Base-by-base conservation (phyloP, 306 rosid species). In the Inga leiocalycina region DNA sequence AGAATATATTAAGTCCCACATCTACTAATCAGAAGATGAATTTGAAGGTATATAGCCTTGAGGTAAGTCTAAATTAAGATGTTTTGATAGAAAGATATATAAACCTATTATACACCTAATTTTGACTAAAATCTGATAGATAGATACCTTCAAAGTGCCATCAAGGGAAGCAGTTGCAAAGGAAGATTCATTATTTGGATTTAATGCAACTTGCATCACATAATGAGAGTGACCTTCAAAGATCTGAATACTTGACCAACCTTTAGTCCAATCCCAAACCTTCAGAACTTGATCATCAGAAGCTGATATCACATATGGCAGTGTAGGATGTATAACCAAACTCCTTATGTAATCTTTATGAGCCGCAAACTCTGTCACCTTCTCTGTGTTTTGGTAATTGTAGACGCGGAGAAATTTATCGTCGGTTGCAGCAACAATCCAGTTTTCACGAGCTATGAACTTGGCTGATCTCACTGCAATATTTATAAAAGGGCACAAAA, bases 391-490 rank as follows among this genome's bases (percentile, higher is more conserved):
- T 2, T 87, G 74, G 20, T 81, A 87, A 64, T 83, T 76, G 84
- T 88, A 91, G 45, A 90, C 85, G 0, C 88, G 89, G 43, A 93
- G 87, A 49, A 75, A 86, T 16, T 81, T 84, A 84, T 93, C 97
- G 17, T 91, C 95, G 0, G 84, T 46, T 1, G 87, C 91, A 3
- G 90, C 83, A 1, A 91, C 83, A 46, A 90, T 27, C 97, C 93
- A 91, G 49, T 85, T 82, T 79, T 93, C 51, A 1, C 89, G 75
- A 68, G 85, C 84, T 20, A 93, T 79, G 79, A 93, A 93, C 84
- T 87, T 91, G 10, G 89, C 92, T 48, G 97, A 88, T 88, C 97
- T 93, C 6, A 93, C 94, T 93, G 85, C 83, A 93, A 71, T 82
- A 69, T 48, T 15, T 2, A 5, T 30, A 27, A 54, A 32, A 17